Percentiles rank a stretch among this genome's conserved stretches.
Evolutionary conservation across 495 filamentous ascomycete species (phyloP).

Genomic region (Aspergillus taichungensis): DNA sequence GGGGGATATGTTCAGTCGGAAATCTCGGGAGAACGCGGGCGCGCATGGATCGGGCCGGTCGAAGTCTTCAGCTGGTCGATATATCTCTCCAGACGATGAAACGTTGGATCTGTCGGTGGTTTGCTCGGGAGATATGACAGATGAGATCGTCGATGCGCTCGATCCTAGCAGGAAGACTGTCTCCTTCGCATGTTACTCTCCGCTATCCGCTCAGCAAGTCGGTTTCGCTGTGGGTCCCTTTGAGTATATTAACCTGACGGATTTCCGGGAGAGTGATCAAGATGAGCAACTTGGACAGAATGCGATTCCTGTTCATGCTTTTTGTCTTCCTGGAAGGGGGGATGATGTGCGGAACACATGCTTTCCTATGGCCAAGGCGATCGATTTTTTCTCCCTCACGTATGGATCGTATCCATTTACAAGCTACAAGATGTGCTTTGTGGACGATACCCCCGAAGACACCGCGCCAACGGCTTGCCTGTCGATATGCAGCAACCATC

Average conservation of each 20-base stretch:
- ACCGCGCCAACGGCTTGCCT: slow-evolving; percentile 69
- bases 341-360: slow-evolving; percentile 80
- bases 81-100: slow-evolving; percentile 65
- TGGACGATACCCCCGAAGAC: slow-evolving; percentile 74
- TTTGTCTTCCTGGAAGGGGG: slow-evolving; percentile 74
- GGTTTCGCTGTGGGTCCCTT: slow-evolving; percentile 92
- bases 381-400: slow-evolving; percentile 77
- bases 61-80: slow-evolving; percentile 12
- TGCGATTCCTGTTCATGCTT: slow-evolving; percentile 76
- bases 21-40: slow-evolving; percentile 16
- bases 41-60: slow-evolving; percentile 10
- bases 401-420: slow-evolving; percentile 82
- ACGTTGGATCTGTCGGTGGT: slow-evolving; percentile 79
- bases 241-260: slow-evolving; percentile 80
- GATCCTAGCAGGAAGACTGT: slow-evolving; percentile 75
- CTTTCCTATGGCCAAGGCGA: slow-evolving; percentile 61
- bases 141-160: slow-evolving; percentile 66
- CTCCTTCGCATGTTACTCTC: slow-evolving; percentile 61
- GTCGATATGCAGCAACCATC: slow-evolving; percentile 75
- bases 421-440: slow-evolving; percentile 84
- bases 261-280: slow-evolving; percentile 80
- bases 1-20: slow-evolving; percentile 64
- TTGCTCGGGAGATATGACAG: slow-evolving; percentile 77
- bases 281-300: slow-evolving; percentile 81
- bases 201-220: slow-evolving; percentile 76